phyloP scores from a whole-genome alignment of 2,329 filamentous ascomycete genomes.

The Penicillium hesseltinei region DNA sequence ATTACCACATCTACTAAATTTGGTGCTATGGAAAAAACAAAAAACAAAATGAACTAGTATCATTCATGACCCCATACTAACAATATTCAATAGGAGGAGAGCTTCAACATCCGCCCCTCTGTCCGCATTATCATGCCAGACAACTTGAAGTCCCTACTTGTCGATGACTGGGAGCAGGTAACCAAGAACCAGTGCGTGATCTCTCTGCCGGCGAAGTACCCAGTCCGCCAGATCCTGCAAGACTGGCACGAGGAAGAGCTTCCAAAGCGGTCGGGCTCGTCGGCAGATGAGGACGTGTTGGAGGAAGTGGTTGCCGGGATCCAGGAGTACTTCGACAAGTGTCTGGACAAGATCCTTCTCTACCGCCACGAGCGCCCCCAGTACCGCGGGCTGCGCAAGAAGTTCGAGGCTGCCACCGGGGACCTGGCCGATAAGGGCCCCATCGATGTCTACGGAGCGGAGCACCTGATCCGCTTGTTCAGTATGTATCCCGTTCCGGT shows the following conservation, averaged over 20 bases:
- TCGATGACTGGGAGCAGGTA: constrained; percentile 98
- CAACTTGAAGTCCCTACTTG: constrained; percentile 83
- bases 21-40: neutral
- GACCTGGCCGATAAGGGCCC: constrained; percentile 68
- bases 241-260: constrained; percentile 74
- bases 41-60: neutral
- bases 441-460: constrained; percentile 83
- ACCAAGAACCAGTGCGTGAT: constrained; percentile 93
- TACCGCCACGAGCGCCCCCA: constrained; percentile 94
- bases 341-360: constrained; percentile 80
- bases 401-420: constrained; percentile 62
- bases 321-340: constrained; percentile 91
- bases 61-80: neutral
- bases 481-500: constrained; percentile 56
- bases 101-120: constrained; percentile 77
- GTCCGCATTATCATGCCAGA: constrained; percentile 86
- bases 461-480: constrained; percentile 85
- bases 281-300: constrained; percentile 74
- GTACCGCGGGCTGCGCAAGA: constrained; percentile 72
- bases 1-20: neutral
- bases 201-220: constrained; percentile 71
- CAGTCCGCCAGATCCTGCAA: constrained; percentile 74
- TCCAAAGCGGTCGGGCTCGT: constrained; percentile 58
- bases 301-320: constrained; percentile 85
- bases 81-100: constrained; percentile 67